A percentile compares a stretch with the other conserved stretches of the same genome.
These are phyloP conservation scores for Arctostaphylos glauca DNA, from an alignment of 148 eudicot species.

Conservation along the genomic window DNA sequence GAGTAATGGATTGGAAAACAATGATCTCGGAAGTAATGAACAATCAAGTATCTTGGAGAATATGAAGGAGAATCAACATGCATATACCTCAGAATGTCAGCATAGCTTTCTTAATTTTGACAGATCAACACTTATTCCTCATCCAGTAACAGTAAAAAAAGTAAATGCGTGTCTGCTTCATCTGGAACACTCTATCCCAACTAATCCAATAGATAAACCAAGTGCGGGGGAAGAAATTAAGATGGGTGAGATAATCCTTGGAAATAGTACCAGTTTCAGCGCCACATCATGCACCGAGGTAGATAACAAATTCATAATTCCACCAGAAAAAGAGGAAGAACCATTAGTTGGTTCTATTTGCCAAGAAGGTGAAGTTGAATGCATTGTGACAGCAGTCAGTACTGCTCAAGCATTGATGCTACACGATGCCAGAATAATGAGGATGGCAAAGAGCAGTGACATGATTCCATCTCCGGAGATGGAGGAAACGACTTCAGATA, in stretches of 20 bases:
- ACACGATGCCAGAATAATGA: constrained; percentile 7
- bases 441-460: constrained; percentile 10
- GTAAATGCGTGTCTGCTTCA: constrained; percentile 14
- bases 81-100: constrained; percentile 16
- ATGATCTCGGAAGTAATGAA: constrained; percentile 16
- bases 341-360: constrained; percentile 13
- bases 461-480: constrained; percentile 10
- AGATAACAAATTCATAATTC: constrained; percentile 25
- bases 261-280: constrained; percentile 6
- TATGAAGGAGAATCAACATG: constrained; percentile 14
- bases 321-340: constrained; percentile 28
- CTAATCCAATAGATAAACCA: constrained; percentile 23
- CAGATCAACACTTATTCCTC: constrained; percentile 13
- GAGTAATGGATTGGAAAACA: constrained; percentile 23
- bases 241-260: constrained; percentile 13
- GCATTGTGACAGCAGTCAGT: constrained; percentile 9
- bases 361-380: constrained; percentile 19
- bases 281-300: constrained; percentile 23
- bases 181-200: constrained; percentile 24
- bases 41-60: constrained; percentile 16
- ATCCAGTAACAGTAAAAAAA: constrained; percentile 10
- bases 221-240: constrained; percentile 18
- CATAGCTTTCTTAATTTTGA: constrained; percentile 12
- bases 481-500: constrained; percentile 11
- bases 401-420: constrained; percentile 8